Percentiles rank a stretch among this genome's conserved stretches.
Evolutionary conservation across 2,329 filamentous ascomycete genomes (phyloP).

Genomic region (Alternaria ventricosa): DNA sequence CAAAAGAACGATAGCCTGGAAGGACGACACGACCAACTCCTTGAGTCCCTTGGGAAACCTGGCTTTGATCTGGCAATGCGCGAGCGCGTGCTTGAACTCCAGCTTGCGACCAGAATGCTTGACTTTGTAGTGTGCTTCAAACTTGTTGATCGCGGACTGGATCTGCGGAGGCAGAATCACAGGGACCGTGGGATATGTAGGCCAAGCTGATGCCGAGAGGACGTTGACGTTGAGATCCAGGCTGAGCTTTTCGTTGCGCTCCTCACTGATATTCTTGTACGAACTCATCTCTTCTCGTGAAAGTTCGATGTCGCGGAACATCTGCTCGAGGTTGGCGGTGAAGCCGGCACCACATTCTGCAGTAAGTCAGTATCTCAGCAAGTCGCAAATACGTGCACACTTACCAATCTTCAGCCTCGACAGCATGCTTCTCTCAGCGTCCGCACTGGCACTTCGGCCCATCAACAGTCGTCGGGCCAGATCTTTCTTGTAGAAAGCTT

Average conservation of each 20-base stretch:
- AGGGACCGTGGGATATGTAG: slow-evolving; percentile 79
- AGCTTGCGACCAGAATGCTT: slow-evolving; percentile 90
- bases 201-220: slow-evolving; percentile 91
- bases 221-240: slow-evolving; percentile 87
- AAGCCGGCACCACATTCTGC: slow-evolving; percentile 89
- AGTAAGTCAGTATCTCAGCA: slow-evolving; percentile 10
- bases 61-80: slow-evolving; percentile 85
- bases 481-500: slow-evolving; percentile 99
- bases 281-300: slow-evolving; percentile 91
- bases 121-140: slow-evolving; percentile 83
- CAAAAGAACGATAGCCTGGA: slow-evolving; percentile 88
- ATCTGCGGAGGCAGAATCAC: slow-evolving; percentile 80
- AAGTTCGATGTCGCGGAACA: slow-evolving; percentile 98
- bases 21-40: slow-evolving; percentile 88
- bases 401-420: slow-evolving; percentile 78
- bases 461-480: slow-evolving; percentile 87
- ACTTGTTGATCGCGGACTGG: slow-evolving; percentile 76
- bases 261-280: slow-evolving; percentile 74
- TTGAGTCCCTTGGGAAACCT: slow-evolving; percentile 80
- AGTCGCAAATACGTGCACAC: not conserved
- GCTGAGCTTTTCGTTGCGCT: slow-evolving; percentile 62
- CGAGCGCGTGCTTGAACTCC: slow-evolving; percentile 91
- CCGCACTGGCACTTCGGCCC: slow-evolving; percentile 89
- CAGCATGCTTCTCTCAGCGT: slow-evolving; percentile 96
- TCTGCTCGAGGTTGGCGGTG: slow-evolving; percentile 96